Evolutionary conservation across 306 rosid species (phyloP), one percentile per base, ranked within the genome.

Genomic region (Fagus sylvatica): DNA sequence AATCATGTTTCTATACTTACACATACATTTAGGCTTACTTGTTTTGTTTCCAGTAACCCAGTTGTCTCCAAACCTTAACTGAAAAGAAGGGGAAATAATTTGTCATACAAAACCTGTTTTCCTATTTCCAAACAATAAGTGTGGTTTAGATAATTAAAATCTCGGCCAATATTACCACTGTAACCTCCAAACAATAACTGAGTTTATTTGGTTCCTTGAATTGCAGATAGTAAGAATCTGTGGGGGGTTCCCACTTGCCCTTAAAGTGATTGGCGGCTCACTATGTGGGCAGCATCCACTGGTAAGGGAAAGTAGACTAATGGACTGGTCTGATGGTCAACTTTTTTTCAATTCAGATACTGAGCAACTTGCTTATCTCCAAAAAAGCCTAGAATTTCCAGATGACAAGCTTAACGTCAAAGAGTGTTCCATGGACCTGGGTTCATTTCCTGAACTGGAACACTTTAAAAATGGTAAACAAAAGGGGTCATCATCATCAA

Each of bases 391-490:
- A 51, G 86, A 85, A 46, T 81, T 64, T 32, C 70, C 48, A 61
- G 74, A 74, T 34, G 69, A 76, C 32, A 39, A 65, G 54, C 41
- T 34, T 10, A 30, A 41, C 39, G 19, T 65, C 37, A 79, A 81
- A 70, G 74, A 86, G 41, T 73, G 85, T 74, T 86, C 83, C 79
- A 15, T 80, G 51, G 89, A 86, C 80, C 80, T 93, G 8, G 81
- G 88, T 68, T 87, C 85, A 64, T 91, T 93, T 79, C 98, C 93
- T 2, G 90, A 84, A 71, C 80, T 84, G 82, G 96, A 91, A 54
- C 88, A 90, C 73, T 93, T 85, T 46, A 84, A 82, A 86, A 79
- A 77, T 51, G 89, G 87, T 72, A 91, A 84, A 83, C 85, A 75
- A 53, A 93, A 87, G 74, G 88, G 80, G 17, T 66, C 86, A 4